Base-by-base conservation (phyloP, 192 early-diverging fungal species). In the Umbelopsis sp. region DNA sequence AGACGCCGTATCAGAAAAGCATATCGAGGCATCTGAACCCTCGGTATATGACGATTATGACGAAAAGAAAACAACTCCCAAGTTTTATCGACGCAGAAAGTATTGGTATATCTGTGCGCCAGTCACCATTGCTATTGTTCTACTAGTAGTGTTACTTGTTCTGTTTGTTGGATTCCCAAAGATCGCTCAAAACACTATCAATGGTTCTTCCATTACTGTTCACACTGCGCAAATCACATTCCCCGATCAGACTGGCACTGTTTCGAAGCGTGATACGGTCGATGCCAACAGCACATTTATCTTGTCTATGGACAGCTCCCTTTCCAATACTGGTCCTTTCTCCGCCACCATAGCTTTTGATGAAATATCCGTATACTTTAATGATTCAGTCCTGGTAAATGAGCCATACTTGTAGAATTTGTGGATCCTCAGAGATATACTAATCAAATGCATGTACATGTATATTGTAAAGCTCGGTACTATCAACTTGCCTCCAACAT, bases 241-340 rank as follows among this genome's bases (percentile, higher is more conserved):
- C 53, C 62, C 80, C 17, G 53, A 72, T n/a, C 59, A 29, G 12
- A 36, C 20, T 45, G 54, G 45, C 14, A 6, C 65, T 20, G 22
- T 47, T 16, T 41, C 62, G 12, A 74, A 74, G 34, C 72, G 72
- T 25, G 66, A 68, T 44, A 34, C 20, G 2, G 38, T 21, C 31
- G 62, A 77, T 53, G 43, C 56, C 11, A 78, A 88, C 41, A 73
- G 49, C 22, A 70, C 68, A 10, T 74, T 86, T 29, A 53, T 71
- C 21, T 82, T 80, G 78, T 24, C 47, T 29, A 84, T 85, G 78
- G 62, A 72, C 25, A 78, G 80, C 44, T 38, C 41, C 10, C 54
- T 86, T 21, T 67, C 66, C 8, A 77, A 84, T 31, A 84, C 83
- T 45, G 86, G 86, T 53, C 83, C 85, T 21, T 86, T 88, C 74